Evolutionary conservation across 495 filamentous ascomycete species (phyloP), one percentile per base, ranked within the genome.

Genomic region (Penicillium subrubescens): DNA sequence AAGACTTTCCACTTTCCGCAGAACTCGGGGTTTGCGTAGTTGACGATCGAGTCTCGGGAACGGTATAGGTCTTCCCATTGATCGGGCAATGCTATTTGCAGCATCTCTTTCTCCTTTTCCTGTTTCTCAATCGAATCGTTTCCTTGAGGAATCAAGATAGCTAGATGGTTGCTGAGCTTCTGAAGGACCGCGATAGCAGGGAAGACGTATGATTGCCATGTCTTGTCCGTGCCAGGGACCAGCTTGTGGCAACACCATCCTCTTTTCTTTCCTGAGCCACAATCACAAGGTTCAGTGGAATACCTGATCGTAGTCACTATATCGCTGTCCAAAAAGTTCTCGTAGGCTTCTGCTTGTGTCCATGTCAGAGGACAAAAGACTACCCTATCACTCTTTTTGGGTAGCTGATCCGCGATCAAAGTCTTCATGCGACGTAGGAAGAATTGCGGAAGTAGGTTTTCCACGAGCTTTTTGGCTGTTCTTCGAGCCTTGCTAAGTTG

Each of bases 1-100:
- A 99, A 80, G 19, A 98, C 86, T 75, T 93, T 93, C 95, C 95
- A 99, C 76, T 99, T 99, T 3, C 95, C 95, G 70, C 95, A 99
- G 67, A 94, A 97, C 57, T 97, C 91, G 0, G 92, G 90, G 63
- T 97, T 94, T 19, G 94, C 88, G 66, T 90, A 92, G 72, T 89
- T 93, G 43, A 91, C 75, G 58, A 98, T 88, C 0, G 87, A 91
- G 57, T 97, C 92, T 60, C 91, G 84, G 23, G 87, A 87, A 12
- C 51, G 79, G 68, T 92, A 96, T 2, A 97, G 83, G 15, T 88
- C 79, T 65, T 88, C 80, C 93, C 93, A 99, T 19, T 84, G 76
- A 44, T 90, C 77, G 0, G 95, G 95, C 0, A 94, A 74, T 33
- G 91, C 90, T 6, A 87, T 84, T 71, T 94, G 83, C 15, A 98